A percentile compares a stretch with the other conserved stretches of the same genome.
phyloP scores from a whole-genome alignment of 768 basidiomycete genomes.

The Dacryopinax primogenitus region DNA sequence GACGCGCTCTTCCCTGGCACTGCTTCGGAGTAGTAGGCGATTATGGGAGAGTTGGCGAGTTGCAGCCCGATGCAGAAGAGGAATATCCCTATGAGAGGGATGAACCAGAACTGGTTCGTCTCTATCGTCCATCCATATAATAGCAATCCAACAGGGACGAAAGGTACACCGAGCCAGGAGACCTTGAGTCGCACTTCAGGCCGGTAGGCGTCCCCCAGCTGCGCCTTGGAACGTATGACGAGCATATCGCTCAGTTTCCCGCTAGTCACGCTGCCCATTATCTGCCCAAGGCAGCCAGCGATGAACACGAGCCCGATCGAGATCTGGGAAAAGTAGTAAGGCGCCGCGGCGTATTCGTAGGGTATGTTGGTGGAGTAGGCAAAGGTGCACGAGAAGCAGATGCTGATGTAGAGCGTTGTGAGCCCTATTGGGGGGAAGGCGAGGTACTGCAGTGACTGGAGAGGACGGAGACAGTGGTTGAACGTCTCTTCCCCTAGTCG shows the following conservation, averaged over 20 bases:
- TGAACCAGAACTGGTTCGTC: constrained; percentile 7
- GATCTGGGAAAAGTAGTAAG: constrained; percentile 11
- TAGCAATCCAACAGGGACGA: constrained; percentile 13
- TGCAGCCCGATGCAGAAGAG: constrained; percentile 15
- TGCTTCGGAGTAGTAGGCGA: constrained; percentile 14
- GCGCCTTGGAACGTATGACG: constrained; percentile 1
- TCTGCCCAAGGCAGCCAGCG: constrained; percentile 13
- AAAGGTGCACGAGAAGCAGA: constrained; percentile 16
- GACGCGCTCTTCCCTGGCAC: constrained; percentile 13
- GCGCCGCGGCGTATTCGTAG: constrained; percentile 11
- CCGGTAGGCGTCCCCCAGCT: constrained; percentile 10
- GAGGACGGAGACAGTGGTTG: constrained; percentile 9
- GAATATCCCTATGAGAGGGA: constrained; percentile 14
- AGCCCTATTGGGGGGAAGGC: constrained; percentile 19
- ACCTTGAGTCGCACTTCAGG: constrained; percentile 13
- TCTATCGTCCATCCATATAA: constrained; percentile 14
- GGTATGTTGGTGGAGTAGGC: constrained; percentile 12
- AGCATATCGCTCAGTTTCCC: constrained; percentile 15
- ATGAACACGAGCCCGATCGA: constrained; percentile 14
- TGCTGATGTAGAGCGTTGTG: constrained; percentile 22
- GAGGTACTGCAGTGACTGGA: constrained; percentile 15
- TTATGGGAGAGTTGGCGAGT: constrained; percentile 14
- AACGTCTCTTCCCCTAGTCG: background rate
- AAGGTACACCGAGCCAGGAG: constrained; percentile 14
- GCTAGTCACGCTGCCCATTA: constrained; percentile 12